Evolutionary conservation across 441 rosid genomes (phyloP).

Genomic region (Geranium incanum): DNA sequence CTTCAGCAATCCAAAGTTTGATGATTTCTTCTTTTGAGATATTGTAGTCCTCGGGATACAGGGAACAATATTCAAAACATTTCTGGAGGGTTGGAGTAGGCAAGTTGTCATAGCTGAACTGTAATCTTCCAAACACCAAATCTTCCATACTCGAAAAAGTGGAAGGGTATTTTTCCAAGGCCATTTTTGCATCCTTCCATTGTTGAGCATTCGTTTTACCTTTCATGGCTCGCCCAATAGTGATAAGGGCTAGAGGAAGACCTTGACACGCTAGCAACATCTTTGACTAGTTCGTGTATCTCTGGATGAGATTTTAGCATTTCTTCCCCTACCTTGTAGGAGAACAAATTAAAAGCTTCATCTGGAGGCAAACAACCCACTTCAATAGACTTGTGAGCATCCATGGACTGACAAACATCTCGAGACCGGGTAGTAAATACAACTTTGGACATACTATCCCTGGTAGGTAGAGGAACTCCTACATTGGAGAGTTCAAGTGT

Average conservation of each 20-base stretch:
- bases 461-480: slow-evolving; percentile 21
- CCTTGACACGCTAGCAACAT: background rate
- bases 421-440: slow-evolving; percentile 22
- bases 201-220: background rate
- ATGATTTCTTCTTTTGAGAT: background rate
- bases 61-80: background rate
- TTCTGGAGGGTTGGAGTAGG: background rate
- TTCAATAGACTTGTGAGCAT: background rate
- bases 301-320: background rate
- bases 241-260: background rate
- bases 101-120: background rate
- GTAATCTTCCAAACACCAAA: background rate
- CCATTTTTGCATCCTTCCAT: background rate
- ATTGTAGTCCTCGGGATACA: background rate
- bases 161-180: background rate
- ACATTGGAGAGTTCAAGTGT: slow-evolving; percentile 13
- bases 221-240: background rate
- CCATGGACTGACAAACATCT: slow-evolving; percentile 7
- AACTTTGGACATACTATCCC: slow-evolving; percentile 4
- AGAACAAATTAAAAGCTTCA: background rate
- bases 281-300: background rate
- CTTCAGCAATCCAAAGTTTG: background rate
- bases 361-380: slow-evolving; percentile 1
- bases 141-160: background rate
- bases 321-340: background rate